Conservation (phyloP, 352 stramenopile species). For the Phytophthora sp. region DNA sequence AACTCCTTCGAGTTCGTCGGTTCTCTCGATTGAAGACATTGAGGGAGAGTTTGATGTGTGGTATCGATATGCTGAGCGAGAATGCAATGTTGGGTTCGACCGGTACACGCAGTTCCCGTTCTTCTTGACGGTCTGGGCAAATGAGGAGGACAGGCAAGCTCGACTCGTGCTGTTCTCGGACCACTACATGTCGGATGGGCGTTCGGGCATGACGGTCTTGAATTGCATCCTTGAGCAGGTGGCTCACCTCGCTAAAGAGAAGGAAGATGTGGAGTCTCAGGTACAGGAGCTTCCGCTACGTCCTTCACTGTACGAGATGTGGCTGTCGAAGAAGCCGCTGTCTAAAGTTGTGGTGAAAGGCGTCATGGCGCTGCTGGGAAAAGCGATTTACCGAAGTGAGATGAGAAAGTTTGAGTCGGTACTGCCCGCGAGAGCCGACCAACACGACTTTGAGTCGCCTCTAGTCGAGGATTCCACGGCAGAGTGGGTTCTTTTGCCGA, state of each 20-base stretch:
- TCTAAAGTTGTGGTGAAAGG: constrained; percentile 29
- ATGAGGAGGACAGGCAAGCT: constrained; percentile 4
- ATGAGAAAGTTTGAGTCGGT: constrained; percentile 24
- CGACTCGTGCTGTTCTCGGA: constrained; percentile 54
- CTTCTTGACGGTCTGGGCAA: constrained; percentile 33
- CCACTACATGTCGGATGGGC: constrained; percentile 51
- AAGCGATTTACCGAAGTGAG: constrained; percentile 18
- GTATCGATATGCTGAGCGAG: constrained; percentile 22
- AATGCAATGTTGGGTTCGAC: constrained; percentile 39
- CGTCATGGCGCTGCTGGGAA: constrained; percentile 6
- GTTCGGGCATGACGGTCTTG: constrained; percentile 39
- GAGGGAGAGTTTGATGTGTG: constrained; percentile 11
- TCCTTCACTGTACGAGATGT: constrained; percentile 40
- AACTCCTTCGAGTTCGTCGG: constrained; percentile 20
- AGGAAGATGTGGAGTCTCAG: background rate
- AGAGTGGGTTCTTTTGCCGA: constrained; percentile 33
- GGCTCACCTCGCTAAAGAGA: background rate
- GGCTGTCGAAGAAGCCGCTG: constrained; percentile 26
- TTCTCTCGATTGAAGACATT: background rate
- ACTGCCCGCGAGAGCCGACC: constrained; percentile 22
- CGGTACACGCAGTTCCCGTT: constrained; percentile 46
- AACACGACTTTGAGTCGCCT: constrained; percentile 42
- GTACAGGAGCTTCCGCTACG: constrained; percentile 19
- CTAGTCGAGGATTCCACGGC: too few species aligned
- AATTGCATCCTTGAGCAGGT: constrained; percentile 44